Base-by-base conservation (phyloP, 164 flowering plant species). In the Umbilicus rupestris region DNA sequence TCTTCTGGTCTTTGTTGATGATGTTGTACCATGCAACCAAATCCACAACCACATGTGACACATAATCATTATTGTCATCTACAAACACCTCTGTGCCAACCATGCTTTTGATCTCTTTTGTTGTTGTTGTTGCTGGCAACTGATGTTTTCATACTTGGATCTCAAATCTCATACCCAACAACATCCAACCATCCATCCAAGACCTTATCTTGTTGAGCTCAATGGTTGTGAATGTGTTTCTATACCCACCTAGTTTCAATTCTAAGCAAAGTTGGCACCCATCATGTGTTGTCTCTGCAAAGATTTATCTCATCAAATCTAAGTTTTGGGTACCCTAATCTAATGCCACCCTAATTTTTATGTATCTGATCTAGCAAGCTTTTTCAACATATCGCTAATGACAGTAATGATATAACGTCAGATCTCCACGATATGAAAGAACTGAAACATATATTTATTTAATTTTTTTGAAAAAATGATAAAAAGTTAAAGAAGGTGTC, bases 1-100 rank as follows among this genome's bases (percentile, higher is more conserved):
- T 50, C 12, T 50, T 14, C 12, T 20, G 2, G 7, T n/a, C n/a
- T 8, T 20, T 50, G 57, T 50, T 20, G 8, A 22, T 50, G 29
- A 50, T 20, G 57, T 50, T 50, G 57, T 50, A 50, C 57, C 14
- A 50, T 50, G 57, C 57, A 50, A 50, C 57, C 28, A 50, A 50
- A 50, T 55, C 60, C 33, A 55, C 33, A 26, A 55, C 33, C 33
- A 28, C 60, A 55, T 55, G 60, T 55, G 60, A 28, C 33, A 55
- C 60, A 28, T 55, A 26, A 20, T 50, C 57, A 50, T 55, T 55
- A 28, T 55, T 55, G 19, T 55, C 33, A 55, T 26, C 33, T 55
- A 26, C 28, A 8, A 50, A 22, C 10, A 50, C 57, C 20, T 7
- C 29, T 50, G 57, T 50, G n/a, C n/a, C 57, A 24, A 28, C 33